These are phyloP conservation scores for Penicillium sp. DNA, from an alignment of 2,329 filamentous ascomycete genomes.

Conservation along the genomic window DNA sequence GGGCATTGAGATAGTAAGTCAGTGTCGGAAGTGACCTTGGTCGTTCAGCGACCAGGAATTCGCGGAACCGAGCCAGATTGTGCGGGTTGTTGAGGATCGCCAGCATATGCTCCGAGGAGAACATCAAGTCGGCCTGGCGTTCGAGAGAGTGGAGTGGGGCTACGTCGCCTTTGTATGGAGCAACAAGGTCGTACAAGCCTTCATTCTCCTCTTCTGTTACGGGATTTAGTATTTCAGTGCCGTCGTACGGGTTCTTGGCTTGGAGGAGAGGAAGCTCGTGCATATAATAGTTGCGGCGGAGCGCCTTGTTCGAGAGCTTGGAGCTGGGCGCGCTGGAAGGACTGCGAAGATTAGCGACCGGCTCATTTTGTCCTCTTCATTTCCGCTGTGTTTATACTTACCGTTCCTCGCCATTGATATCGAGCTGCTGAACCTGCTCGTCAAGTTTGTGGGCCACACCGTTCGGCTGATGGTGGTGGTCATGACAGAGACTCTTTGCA, in stretches of 20 bases:
- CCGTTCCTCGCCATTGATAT: constrained; percentile 5
- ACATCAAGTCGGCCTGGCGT: constrained; percentile 62
- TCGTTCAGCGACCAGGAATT: constrained; percentile 63
- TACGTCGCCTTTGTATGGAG: constrained; percentile 28
- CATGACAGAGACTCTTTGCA: not conserved
- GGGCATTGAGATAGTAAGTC: constrained; percentile 71
- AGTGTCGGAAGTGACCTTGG: constrained; percentile 67
- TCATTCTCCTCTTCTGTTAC: constrained; percentile 28
- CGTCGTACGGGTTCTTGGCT: constrained; percentile 27
- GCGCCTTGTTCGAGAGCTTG: constrained; percentile 21
- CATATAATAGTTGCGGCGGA: constrained; percentile 24
- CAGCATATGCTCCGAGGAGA: constrained; percentile 65
- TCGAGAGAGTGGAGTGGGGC: constrained; percentile 57
- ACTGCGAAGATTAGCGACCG: not conserved
- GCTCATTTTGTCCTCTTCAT: not conserved
- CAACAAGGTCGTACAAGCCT: constrained; percentile 37
- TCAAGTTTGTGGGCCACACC: not conserved
- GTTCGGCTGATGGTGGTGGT: not conserved
- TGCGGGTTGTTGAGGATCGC: constrained; percentile 66
- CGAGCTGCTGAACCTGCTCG: not conserved
- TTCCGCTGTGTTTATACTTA: not conserved
- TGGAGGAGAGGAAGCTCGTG: constrained; percentile 31
- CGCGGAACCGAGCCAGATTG: constrained; percentile 66
- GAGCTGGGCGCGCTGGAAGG: constrained; percentile 10
- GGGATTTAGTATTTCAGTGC: constrained; percentile 27